Evolutionary conservation across 805 yeast species (phyloP), one percentile per base, ranked within the genome.

Genomic region (Candida vaughaniae): DNA sequence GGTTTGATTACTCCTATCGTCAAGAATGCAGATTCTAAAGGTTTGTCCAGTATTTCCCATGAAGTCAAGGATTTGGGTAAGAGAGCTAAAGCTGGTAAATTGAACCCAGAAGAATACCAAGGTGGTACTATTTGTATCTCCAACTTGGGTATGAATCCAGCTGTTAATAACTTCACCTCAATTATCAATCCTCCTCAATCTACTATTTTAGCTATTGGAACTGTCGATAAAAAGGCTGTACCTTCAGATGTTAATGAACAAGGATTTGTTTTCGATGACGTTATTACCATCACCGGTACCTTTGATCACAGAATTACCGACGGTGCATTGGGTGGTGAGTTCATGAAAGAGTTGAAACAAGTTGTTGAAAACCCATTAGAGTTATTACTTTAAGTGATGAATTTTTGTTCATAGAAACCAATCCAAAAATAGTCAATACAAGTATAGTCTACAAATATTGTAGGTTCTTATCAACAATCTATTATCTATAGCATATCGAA

Each of bases 41-140:
- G 99, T 29, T 77, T 93, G 44, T 77, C 81, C 38, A 56, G 80
- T 23, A 93, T 93, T 58, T 91, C 98, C 29, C 62, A 64, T 43
- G 87, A 83, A 61, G 78, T 87, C 56, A 93, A 93, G 75, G 96
- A 85, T 52, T 77, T 93, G 52, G 98, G 96, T 51, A 85, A 85
- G 76, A 87, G 93, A 69, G 99, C 99, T 45, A 89, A 91, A 69
- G 88, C 76, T 43, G 89, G 88, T 69, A 93, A 91, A 75, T 81
- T 93, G 63, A 60, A 69, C 49, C 99, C 99, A 46, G 95, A 88
- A 66, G 99, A 93, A 73, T 93, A 85, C 82, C 96, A 88, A 77
- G 99, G 99, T 56, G 99, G 99, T 60, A 90, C 99, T 53, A 87
- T 93, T 66, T 89, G 97, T 64, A 91, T 93, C 59, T 93, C 98